Evolutionary conservation across 2,329 filamentous ascomycete species (phyloP).

Genomic region (Talaromyces marneffei): DNA sequence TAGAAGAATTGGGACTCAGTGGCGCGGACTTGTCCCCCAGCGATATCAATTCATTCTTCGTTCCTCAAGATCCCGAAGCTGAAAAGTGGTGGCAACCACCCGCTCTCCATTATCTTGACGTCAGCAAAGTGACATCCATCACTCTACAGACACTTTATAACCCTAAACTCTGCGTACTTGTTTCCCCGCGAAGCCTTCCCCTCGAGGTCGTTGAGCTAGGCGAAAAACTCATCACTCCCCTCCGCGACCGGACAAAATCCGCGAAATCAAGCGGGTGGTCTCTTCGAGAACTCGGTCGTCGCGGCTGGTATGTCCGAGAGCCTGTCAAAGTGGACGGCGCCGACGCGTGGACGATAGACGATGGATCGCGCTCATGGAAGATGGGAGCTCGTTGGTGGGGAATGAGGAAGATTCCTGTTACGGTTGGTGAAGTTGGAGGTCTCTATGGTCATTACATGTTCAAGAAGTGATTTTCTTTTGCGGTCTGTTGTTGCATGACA

Average conservation of each 20-base stretch:
- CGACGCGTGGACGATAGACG: constrained; percentile 39
- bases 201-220: constrained; percentile 71
- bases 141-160: constrained; percentile 55
- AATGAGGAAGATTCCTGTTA: constrained; percentile 63
- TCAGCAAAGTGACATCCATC: constrained; percentile 60
- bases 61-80: constrained; percentile 27
- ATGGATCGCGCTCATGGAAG: constrained; percentile 65
- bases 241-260: constrained; percentile 59
- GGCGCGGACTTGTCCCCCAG: constrained; percentile 57
- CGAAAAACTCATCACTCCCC: constrained; percentile 60
- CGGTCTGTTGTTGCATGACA: constrained; percentile 15
- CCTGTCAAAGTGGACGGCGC: constrained; percentile 27
- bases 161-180: constrained; percentile 50
- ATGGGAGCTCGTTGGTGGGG: constrained; percentile 81
- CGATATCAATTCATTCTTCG: constrained; percentile 61
- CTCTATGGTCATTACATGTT: constrained; percentile 58
- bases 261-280: constrained; percentile 59
- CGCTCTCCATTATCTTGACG: constrained; percentile 67
- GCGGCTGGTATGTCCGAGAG: constrained; percentile 60
- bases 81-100: constrained; percentile 49
- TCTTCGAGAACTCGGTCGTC: constrained; percentile 61
- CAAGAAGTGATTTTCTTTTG: constrained; percentile 39
- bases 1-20: constrained; percentile 71
- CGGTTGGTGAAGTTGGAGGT: constrained; percentile 51
- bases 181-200: constrained; percentile 57